These are phyloP conservation scores for Corchorus olitorius DNA, from an alignment of 345 rosid genomes.

Conservation along the genomic window DNA sequence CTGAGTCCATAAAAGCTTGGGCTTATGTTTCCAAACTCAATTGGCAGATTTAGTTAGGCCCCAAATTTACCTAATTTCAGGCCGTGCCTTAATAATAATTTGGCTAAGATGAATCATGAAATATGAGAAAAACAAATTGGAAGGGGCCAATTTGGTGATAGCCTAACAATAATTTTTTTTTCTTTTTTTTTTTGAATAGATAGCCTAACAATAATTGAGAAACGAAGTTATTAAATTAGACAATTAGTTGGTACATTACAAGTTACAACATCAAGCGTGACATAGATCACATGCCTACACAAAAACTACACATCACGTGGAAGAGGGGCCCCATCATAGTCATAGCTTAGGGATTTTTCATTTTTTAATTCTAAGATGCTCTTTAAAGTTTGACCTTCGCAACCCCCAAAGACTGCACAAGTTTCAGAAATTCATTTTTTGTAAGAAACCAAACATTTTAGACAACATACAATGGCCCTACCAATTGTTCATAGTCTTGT, in stretches of 20 bases:
- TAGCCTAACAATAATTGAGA: background rate
- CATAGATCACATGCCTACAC: background rate
- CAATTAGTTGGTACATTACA: constrained; percentile 1
- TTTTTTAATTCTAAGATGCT: background rate
- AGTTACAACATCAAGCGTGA: constrained; percentile 8
- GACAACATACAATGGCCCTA: background rate
- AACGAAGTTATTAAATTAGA: background rate
- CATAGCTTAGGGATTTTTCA: background rate
- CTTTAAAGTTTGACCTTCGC: background rate
- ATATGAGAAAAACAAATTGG: too few species aligned
- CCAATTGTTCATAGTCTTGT: background rate
- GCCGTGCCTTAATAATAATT: too few species aligned
- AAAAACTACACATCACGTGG: constrained; percentile 1
- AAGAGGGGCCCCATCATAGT: background rate
- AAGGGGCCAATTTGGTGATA: background rate
- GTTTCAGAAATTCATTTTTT: background rate
- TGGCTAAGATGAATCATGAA: too few species aligned
- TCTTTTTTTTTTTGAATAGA: too few species aligned
- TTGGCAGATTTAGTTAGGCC: too few species aligned
- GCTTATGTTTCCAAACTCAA: too few species aligned
- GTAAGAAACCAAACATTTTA: background rate
- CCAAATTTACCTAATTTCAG: too few species aligned
- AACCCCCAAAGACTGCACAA: background rate
- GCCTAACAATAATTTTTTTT: background rate
- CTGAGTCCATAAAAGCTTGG: too few species aligned